Evolutionary conservation across 768 basidiomycete genomes (phyloP), one percentile per base, ranked within the genome.

Genomic region (Psilocybe tampanensis): DNA sequence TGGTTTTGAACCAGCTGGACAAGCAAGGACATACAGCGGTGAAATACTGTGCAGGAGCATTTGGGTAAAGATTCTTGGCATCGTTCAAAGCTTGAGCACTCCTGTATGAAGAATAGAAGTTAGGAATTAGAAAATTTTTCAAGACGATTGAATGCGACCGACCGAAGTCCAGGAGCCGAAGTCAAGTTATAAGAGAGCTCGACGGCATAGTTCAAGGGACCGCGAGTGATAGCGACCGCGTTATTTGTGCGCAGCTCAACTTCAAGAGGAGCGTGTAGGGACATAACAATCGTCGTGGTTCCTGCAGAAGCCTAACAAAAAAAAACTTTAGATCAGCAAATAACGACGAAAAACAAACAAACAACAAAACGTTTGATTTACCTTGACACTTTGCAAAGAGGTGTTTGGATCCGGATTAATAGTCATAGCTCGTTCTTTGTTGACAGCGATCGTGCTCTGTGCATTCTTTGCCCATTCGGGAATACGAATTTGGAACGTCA

Each of bases 401-500:
- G 66, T 64, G 15, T 48, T 59, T 8, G 63, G 44, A 47, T 76
- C 68, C 0, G 69, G 64, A 8, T 64, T 60, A 12, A 77, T 48
- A 0, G 56, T 32, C 1, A 55, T 41, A 1, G 69, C 52, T 39
- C 64, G 62, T 7, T 55, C 66, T 0, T 60, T 60, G 36, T 73
- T 73, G 21, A 78, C 67, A 4, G 66, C 59, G 17, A 77, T 71
- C 8, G 72, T 75, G 58, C 73, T 77, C 17, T 62, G 54, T 23
- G 60, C 58, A 34, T 66, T 74, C 57, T 74, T 69, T 2, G 77
- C 77, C 73, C 74, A 78, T 4, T 64, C 68, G 1, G 74, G 76
- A 2, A 78, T 60, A 21, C 76, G 73, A 34, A 78, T 70, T 29
- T 72, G 74, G 64, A 76, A 75, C 0, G 66, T 60, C 54, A 78